Evolutionary conservation across 345 rosid species (phyloP).

Genomic region (Heritiera fomes): DNA sequence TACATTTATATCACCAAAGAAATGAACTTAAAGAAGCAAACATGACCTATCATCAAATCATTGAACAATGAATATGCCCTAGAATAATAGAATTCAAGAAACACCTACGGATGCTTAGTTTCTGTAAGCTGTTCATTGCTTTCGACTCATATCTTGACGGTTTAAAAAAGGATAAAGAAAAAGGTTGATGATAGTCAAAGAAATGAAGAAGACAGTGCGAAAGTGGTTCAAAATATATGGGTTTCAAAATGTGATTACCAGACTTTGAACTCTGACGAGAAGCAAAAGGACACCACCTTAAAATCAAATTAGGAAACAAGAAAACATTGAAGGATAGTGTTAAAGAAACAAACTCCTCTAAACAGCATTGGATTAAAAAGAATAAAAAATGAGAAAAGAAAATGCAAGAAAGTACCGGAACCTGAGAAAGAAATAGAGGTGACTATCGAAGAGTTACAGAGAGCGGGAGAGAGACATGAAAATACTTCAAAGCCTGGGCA

Average conservation of each 20-base stretch:
- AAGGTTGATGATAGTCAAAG: not conserved
- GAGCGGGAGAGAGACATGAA: not conserved
- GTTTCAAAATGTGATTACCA: not conserved
- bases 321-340: not conserved
- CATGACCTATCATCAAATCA: not conserved
- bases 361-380: not conserved
- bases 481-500: no score
- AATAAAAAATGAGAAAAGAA: not conserved
- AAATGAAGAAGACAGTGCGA: not conserved
- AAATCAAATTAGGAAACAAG: not conserved
- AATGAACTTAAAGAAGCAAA: not conserved
- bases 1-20: not conserved
- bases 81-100: not conserved
- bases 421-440: not conserved
- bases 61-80: not conserved
- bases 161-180: no score
- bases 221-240: not conserved
- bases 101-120: not conserved
- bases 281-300: not conserved
- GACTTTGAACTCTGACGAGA: not conserved
- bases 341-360: not conserved
- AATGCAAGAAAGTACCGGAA: slow-evolving; percentile 9
- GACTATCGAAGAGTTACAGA: not conserved
- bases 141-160: not conserved
- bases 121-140: not conserved